A percentile compares a stretch with the other conserved stretches of the same genome.
These are phyloP conservation scores for Rhodosporidiobolus sp. DNA, from an alignment of 768 basidiomycete species.

Conservation along the genomic window DNA sequence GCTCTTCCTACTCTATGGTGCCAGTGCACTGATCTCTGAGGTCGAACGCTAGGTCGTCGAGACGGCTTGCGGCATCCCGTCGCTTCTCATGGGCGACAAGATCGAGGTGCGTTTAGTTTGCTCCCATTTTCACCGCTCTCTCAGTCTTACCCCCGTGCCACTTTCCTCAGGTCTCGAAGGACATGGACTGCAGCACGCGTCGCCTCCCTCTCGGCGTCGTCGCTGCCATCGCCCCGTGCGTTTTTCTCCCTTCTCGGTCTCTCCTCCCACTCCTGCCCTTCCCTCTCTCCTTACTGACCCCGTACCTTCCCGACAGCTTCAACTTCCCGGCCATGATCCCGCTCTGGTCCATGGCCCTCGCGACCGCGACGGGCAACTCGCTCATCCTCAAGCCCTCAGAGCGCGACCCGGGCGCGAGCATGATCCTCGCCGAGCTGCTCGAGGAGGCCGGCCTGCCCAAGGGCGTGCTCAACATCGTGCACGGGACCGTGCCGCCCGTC, in stretches of 20 bases:
- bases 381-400: slow-evolving; percentile 93
- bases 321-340: slow-evolving; percentile 73
- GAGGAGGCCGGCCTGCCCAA: slow-evolving; percentile 65
- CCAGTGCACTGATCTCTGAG: slow-evolving; percentile 78
- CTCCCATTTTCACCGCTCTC: no score
- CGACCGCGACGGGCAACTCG: slow-evolving; percentile 85
- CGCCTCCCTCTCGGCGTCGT: slow-evolving; percentile 83
- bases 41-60: slow-evolving; percentile 54
- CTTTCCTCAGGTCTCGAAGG: slow-evolving; percentile 85
- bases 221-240: slow-evolving; percentile 59
- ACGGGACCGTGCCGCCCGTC: slow-evolving; percentile 83
- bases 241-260: not conserved
- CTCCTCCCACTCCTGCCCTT: no score
- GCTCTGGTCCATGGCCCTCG: slow-evolving; percentile 82
- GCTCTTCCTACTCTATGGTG: slow-evolving; percentile 54
- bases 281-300: no score
- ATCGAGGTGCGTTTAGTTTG: no score
- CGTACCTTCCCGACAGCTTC: slow-evolving; percentile 42
- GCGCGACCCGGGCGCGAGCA: slow-evolving; percentile 91
- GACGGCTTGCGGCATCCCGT: slow-evolving; percentile 70
- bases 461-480: slow-evolving; percentile 87
- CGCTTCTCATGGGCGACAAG: slow-evolving; percentile 81
- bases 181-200: slow-evolving; percentile 86
- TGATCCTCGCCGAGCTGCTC: slow-evolving; percentile 95
- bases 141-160: no score